These are phyloP conservation scores for Paradendryphiella salina DNA, from an alignment of 2,329 filamentous ascomycete genomes.

Conservation along the genomic window DNA sequence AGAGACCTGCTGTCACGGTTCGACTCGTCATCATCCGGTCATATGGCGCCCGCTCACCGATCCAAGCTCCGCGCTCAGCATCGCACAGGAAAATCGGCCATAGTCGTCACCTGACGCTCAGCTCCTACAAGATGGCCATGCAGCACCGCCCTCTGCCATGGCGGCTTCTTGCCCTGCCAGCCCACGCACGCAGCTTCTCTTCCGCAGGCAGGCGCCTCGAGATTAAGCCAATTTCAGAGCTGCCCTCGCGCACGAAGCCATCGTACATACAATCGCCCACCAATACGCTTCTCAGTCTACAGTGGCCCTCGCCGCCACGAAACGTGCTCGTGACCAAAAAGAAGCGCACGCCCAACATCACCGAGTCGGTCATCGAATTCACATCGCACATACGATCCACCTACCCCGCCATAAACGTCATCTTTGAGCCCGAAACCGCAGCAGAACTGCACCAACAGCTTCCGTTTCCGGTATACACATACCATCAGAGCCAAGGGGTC, in stretches of 20 bases:
- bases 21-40: constrained; percentile 9
- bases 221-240: constrained; percentile 38
- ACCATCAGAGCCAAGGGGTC: constrained; percentile 45
- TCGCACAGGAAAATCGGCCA: constrained; percentile 5
- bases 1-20: neutral
- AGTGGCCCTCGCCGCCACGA: constrained; percentile 69
- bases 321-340: constrained; percentile 73
- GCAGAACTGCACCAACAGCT: constrained; percentile 70
- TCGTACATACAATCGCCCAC: constrained; percentile 57
- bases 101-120: neutral
- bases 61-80: constrained; percentile 16
- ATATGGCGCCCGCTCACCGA: constrained; percentile 19
- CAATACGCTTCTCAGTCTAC: constrained; percentile 65
- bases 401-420: constrained; percentile 78
- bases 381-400: constrained; percentile 72
- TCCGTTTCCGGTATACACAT: constrained; percentile 63
- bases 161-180: constrained; percentile 19
- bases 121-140: constrained; percentile 22
- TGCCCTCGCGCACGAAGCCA: constrained; percentile 41
- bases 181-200: constrained; percentile 30
- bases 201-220: constrained; percentile 25
- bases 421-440: constrained; percentile 80
- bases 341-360: constrained; percentile 60
- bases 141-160: constrained; percentile 32
- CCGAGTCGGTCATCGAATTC: constrained; percentile 61